These are phyloP conservation scores for Juglanconis sp. DNA, from an alignment of 2,329 filamentous ascomycete genomes.

Conservation along the genomic window DNA sequence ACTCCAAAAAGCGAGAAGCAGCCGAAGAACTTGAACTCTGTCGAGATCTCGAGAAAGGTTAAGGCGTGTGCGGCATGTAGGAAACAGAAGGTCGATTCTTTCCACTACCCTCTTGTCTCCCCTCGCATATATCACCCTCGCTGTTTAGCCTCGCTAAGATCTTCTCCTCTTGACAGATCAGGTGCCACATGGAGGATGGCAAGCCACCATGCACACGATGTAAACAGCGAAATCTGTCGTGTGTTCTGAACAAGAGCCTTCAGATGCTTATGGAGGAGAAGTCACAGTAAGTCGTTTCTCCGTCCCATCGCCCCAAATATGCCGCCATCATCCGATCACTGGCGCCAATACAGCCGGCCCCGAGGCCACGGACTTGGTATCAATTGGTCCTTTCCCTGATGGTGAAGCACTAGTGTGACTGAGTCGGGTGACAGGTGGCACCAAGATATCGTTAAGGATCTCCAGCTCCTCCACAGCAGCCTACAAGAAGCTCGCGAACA, in stretches of 20 bases:
- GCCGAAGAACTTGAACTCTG: slow-evolving; percentile 3
- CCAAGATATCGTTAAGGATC: slow-evolving; percentile 14
- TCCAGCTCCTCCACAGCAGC: slow-evolving; percentile 22
- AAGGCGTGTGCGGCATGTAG: slow-evolving; percentile 39
- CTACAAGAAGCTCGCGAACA: slow-evolving; percentile 20
- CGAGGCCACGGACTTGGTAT: too few relatives aligned
- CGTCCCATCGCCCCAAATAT: too few relatives aligned
- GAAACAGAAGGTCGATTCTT: slow-evolving; percentile 34
- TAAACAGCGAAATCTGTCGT: slow-evolving; percentile 33
- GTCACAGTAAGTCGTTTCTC: slow-evolving; percentile 29
- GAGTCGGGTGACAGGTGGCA: slow-evolving; percentile 1
- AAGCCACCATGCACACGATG: slow-evolving; percentile 38
- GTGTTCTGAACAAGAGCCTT: slow-evolving; percentile 38
- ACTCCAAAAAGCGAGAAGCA: slow-evolving; percentile 3
- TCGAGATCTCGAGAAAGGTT: slow-evolving; percentile 36
- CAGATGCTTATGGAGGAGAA: slow-evolving; percentile 41
- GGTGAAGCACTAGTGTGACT: neutral
- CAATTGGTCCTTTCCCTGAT: neutral
- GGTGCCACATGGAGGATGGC: slow-evolving; percentile 39
- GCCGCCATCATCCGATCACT: too few relatives aligned
- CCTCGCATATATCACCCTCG: too few relatives aligned
- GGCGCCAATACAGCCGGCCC: too few relatives aligned
- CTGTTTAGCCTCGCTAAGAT: neutral
- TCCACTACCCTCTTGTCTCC: too few relatives aligned
- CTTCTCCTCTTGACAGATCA: slow-evolving; percentile 29